Base-by-base conservation (phyloP, 2,329 filamentous ascomycete species). In the Rugonectria rugulosa region DNA sequence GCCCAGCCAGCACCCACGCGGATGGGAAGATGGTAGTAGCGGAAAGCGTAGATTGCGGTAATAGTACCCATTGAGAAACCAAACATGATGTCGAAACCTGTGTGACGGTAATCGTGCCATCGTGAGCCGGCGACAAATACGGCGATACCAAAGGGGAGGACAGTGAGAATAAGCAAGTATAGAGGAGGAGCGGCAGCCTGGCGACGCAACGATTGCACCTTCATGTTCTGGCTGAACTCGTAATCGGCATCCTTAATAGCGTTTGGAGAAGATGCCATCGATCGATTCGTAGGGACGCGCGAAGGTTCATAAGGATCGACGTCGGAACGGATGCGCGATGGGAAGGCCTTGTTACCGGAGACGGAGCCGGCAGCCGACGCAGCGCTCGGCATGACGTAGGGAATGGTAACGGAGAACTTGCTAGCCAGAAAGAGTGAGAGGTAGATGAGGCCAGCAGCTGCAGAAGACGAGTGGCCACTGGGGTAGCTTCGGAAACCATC, bases 71-170 rank as follows among this genome's bases (percentile, higher is more conserved):
- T 89, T 11, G 90, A 62, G 51, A 88, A 89, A n/a, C 94, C 94
- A 60, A 90, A 91, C 3, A 97, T 75, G 62, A 97, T 90, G 62
- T 98, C 94, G 71, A 97, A 94, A n/a, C 88, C 92, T 71, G 94
- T 90, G 73, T 98, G 94, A 32, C 91, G 87, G 76, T 88, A 96
- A 72, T 97, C 88, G 56, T 88, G 92, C 83, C 89, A 98, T 10
- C 94, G 89, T 1, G 91, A 94, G 23, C 88, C 85, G n/a, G 88
- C 82, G 59, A 97, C 89, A 76, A 92, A 97, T 60, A 92, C 83
- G 5, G 92, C 89, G 1, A 85, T 78, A 53, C 87, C 88, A 61
- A 92, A 83, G 3, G 93, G 93, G 2, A 91, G 73, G 15, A 92
- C 77, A 2, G 86, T 82, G 27, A 94, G 72, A 38, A 88, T 77